Evolutionary conservation across 1,284 basidiomycete genomes (phyloP).

Genomic region (Flammula alnicola): DNA sequence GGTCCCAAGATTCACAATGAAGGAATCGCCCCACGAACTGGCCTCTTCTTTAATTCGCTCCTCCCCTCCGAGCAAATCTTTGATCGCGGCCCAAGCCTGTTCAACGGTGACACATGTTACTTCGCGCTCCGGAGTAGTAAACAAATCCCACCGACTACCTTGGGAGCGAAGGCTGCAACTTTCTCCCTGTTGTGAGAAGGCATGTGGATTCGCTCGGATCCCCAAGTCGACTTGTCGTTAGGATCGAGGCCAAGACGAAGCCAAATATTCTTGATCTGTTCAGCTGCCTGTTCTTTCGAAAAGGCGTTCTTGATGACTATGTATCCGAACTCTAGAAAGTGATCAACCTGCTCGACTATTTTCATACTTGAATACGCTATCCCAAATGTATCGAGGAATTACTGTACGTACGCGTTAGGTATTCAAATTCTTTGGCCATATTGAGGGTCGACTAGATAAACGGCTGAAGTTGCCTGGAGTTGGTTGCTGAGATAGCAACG

Average conservation of each 20-base stretch:
- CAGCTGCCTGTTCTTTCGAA: conserved; percentile 50
- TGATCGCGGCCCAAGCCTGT: conserved; percentile 62
- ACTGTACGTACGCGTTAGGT: conserved; percentile 29
- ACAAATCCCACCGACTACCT: conserved; percentile 33
- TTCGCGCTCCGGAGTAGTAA: neutral
- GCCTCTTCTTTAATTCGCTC: conserved; percentile 55
- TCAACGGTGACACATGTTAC: neutral
- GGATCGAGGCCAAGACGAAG: conserved; percentile 56
- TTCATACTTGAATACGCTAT: neutral
- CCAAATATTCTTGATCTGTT: conserved; percentile 57
- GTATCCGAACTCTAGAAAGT: conserved; percentile 61
- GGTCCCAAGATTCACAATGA: conserved; percentile 62
- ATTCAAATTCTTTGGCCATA: conserved; percentile 32
- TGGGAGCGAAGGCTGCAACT: conserved; percentile 56
- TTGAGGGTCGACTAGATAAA: neutral
- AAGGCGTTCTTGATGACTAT: conserved; percentile 59
- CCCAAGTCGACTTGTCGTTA: conserved; percentile 57
- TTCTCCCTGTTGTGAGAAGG: conserved; percentile 50
- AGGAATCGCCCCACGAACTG: conserved; percentile 59
- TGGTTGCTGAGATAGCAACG: neutral
- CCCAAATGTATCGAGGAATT: neutral
- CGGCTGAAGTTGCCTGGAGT: neutral
- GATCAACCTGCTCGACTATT: conserved; percentile 49
- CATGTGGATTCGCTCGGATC: conserved; percentile 59
- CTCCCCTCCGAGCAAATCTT: conserved; percentile 60